phyloP scores from a whole-genome alignment of 495 filamentous ascomycete genomes.

The Penicillium angulare region DNA sequence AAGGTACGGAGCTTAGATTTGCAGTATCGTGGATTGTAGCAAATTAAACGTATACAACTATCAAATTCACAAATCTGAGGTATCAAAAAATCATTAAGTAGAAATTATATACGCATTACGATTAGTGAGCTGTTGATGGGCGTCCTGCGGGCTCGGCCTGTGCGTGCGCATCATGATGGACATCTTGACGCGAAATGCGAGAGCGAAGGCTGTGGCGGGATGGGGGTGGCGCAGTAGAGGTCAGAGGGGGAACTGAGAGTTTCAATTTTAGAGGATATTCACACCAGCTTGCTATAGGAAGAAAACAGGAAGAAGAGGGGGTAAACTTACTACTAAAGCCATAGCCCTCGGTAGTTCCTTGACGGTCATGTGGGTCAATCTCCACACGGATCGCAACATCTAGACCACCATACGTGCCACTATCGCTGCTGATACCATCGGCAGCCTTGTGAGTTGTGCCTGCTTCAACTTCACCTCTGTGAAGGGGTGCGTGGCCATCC shows the following conservation, averaged over 20 bases:
- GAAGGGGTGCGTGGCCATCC: constrained; percentile 63
- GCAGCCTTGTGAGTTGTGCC: constrained; percentile 67
- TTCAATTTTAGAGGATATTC: not conserved
- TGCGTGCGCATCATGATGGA: not conserved
- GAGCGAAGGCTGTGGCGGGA: constrained; percentile 22
- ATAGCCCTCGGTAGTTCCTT: constrained; percentile 65
- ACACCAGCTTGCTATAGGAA: not conserved
- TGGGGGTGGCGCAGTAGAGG: constrained; percentile 18
- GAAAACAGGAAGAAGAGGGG: too few species aligned
- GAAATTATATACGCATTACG: not conserved
- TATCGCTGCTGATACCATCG: constrained; percentile 47
- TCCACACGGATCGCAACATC: constrained; percentile 71
- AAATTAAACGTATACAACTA: not conserved
- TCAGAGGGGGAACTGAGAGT: constrained; percentile 28
- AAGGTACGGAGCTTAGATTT: too few species aligned
- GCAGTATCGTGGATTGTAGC: too few species aligned
- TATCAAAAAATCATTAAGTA: constrained; percentile 1
- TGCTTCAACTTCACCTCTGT: constrained; percentile 60
- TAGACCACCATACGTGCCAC: constrained; percentile 56
- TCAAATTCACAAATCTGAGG: not conserved
- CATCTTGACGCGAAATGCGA: constrained; percentile 17
- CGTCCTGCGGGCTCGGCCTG: constrained; percentile 14
- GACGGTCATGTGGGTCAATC: constrained; percentile 61
- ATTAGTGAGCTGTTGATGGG: constrained; percentile 25
- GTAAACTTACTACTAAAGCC: constrained; percentile 59